Base-by-base conservation (phyloP, 345 rosid genomes). In the Heritiera fomes region DNA sequence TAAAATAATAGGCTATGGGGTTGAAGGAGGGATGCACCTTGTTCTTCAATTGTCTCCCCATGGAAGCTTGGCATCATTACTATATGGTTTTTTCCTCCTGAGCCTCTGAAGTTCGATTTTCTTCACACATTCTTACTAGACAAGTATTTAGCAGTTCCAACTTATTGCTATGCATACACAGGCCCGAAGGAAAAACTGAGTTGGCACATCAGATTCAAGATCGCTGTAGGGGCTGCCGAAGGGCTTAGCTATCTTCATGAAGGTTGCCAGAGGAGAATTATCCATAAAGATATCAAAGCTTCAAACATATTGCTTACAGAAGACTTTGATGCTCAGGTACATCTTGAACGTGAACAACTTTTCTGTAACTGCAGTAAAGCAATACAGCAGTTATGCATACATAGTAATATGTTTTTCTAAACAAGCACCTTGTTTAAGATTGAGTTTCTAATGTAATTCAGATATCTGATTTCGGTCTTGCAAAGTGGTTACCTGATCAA, bases 21-120 rank as follows among this genome's bases (percentile, higher is more conserved):
- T 95, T 62, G 99, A 93, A 86, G 98, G 94, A 76, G 99, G 98
- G 53, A 91, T 95, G 99, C 91, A 92, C 83, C 94, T 93, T 83
- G 93, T 93, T 79, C 94, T 95, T 83, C 87, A 93, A 78, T 84
- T 93, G 73, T 95, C 99, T 75, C 92, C 93, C 81, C 88, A 89
- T 66, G 98, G 98, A 41, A 93, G 97, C 87, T 86, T 95, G 4
- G 89, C 98, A 47, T 90, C 97, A 70, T 79, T 95, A 62, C 94
- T 95, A 73, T 91, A 95, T 69, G 97, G 98, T 93, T 63, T 32
- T 86, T 73, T 61, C 55, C 63, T 75, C 18, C 23, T 13, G 63
- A 55, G 38, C 20, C 55, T 78, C 23, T 18, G 17, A 59, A 69
- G 55, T 73, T 80, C 41, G 17, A 49, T 66, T 66, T n/a, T 41